phyloP scores from a whole-genome alignment of 768 basidiomycete genomes.

The Neoboletus brunneissimus region DNA sequence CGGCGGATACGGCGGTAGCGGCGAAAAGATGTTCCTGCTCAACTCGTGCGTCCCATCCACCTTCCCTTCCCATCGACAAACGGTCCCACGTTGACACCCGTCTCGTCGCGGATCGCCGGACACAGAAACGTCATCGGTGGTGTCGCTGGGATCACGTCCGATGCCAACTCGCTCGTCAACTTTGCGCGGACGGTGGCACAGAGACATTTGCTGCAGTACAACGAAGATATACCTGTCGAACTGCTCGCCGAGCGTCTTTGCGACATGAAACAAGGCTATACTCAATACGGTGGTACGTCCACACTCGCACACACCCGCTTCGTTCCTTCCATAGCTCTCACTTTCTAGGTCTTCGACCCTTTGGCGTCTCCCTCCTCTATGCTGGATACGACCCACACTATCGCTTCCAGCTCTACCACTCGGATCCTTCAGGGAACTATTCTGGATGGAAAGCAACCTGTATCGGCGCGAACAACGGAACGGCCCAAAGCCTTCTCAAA shows the following conservation, averaged over 20 bases:
- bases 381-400: conserved; percentile 97
- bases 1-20: conserved; percentile 84
- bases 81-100: background rate
- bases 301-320: background rate
- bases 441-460: conserved; percentile 98
- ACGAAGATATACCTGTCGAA: conserved; percentile 98
- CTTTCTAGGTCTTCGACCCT: conserved; percentile 81
- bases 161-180: conserved; percentile 96
- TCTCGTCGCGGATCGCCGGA: background rate
- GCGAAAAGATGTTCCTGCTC: conserved; percentile 96
- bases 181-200: conserved; percentile 91
- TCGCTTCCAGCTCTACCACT: conserved; percentile 96
- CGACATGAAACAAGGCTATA: conserved; percentile 98
- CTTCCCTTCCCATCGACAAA: background rate
- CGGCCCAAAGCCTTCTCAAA: conserved; percentile 91
- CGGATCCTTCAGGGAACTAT: conserved; percentile 98
- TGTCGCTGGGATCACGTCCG: conserved; percentile 93
- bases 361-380: conserved; percentile 95
- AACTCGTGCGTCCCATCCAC: conserved; percentile 61
- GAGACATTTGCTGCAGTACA: conserved; percentile 82
- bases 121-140: conserved; percentile 90
- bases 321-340: background rate
- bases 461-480: conserved; percentile 97
- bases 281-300: conserved; percentile 86
- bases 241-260: conserved; percentile 90